These are phyloP conservation scores for Starmerella tilneyi DNA, from an alignment of 805 yeast species.

Conservation along the genomic window DNA sequence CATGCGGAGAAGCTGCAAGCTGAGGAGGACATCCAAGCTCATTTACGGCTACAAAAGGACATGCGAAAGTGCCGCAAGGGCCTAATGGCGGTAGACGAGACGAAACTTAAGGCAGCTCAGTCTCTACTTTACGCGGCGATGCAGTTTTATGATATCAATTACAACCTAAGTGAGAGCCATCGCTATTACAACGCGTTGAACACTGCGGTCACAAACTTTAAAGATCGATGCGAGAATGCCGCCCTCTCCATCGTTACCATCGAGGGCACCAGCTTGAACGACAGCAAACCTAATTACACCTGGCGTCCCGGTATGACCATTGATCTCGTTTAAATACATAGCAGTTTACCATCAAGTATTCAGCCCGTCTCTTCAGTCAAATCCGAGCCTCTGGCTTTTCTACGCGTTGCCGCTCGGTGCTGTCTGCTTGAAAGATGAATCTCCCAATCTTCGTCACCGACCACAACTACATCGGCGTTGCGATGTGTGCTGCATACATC, in stretches of 20 bases:
- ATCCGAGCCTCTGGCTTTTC: neutral
- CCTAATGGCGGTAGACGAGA: neutral
- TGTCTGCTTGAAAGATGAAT: constrained; percentile 58
- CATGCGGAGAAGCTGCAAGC: neutral
- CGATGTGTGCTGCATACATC: constrained; percentile 47
- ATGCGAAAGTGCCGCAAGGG: neutral
- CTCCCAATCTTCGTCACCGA: constrained; percentile 65
- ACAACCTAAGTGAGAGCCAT: neutral
- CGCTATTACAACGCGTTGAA: constrained; percentile 1
- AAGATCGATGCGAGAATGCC: neutral
- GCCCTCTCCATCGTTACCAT: neutral
- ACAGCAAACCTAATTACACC: neutral
- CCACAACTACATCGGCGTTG: constrained; percentile 46
- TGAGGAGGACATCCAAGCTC: neutral
- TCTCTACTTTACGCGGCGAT: constrained; percentile 1
- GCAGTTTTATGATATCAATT: constrained; percentile 2
- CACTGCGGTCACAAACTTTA: neutral
- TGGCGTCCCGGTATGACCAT: constrained; percentile 10
- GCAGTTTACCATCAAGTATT: neutral
- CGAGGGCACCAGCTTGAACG: neutral
- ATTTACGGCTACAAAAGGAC: neutral
- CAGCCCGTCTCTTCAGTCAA: too few species aligned
- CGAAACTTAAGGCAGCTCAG: neutral
- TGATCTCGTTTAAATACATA: neutral
- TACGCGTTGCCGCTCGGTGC: constrained; percentile 41